A percentile compares a stretch with the other conserved stretches of the same genome.
Evolutionary conservation across 257 asterid species (phyloP).

Genomic region (Scutellaria minor): DNA sequence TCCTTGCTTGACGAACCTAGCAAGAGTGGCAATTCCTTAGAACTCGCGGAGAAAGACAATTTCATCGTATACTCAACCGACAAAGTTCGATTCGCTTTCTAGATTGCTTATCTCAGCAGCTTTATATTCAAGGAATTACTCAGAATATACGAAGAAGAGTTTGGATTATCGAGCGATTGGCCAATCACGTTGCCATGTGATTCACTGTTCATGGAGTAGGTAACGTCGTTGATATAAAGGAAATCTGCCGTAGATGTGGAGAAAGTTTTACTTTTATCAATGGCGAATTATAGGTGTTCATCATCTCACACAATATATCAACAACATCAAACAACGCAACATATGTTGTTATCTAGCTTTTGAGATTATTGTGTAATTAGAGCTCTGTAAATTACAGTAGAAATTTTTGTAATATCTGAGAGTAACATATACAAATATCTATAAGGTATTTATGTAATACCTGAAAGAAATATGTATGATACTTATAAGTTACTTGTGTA

Average conservation of each 20-base stretch:
- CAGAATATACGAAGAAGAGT: constrained; percentile 43
- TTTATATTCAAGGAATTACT: constrained; percentile 33
- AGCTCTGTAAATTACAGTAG: not conserved
- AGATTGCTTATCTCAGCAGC: constrained; percentile 35
- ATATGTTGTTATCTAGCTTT: constrained; percentile 14
- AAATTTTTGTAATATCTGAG: no score
- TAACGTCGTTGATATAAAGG: constrained; percentile 28
- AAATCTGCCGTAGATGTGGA: constrained; percentile 37
- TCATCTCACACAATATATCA: constrained; percentile 29
- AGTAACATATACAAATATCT: no score
- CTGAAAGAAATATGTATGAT: no score
- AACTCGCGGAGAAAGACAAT: constrained; percentile 41
- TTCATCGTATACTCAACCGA: constrained; percentile 45
- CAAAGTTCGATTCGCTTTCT: constrained; percentile 39
- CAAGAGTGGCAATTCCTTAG: not conserved
- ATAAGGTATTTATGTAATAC: no score
- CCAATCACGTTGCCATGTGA: constrained; percentile 43
- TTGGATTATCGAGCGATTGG: constrained; percentile 35
- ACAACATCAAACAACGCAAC: constrained; percentile 9
- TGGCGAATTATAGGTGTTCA: constrained; percentile 24
- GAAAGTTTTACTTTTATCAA: constrained; percentile 40
- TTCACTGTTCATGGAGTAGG: constrained; percentile 35
- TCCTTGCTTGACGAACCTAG: not conserved
- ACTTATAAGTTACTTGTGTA: no score
- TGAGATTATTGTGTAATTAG: not conserved